Evolutionary conservation across 768 basidiomycete species (phyloP), one percentile per base, ranked within the genome.

Genomic region (Tulasnella sp.): DNA sequence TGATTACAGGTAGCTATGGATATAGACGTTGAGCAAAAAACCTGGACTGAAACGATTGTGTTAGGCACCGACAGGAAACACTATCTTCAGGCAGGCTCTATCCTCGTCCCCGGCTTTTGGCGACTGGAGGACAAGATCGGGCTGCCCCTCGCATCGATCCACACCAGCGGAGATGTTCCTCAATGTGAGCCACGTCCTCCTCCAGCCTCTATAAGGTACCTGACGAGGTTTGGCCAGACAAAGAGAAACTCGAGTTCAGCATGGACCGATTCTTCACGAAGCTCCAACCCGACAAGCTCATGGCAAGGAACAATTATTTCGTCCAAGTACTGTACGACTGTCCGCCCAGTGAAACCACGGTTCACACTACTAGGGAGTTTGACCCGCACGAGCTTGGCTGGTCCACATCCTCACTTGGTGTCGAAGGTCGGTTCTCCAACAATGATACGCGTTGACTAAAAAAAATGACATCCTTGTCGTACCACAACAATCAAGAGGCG

Each of bases 91-190:
- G 84, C 80, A 43, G 87, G 86, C 7, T 81, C 80, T 0, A 81
- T 88, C 64, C 77, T 78, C 61, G 75, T 84, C 17, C 73, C 83
- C 63, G 86, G 87, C 23, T 83, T 80, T 63, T 88, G 87, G 88
- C 77, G 86, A 17, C 75, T 88, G 72, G 68, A 77, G 63, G 86
- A 88, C 70, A 88, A 88, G 72, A 79, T 86, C 56, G 88, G 86
- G 5, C 73, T 82, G 65, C 74, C 81, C 21, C 72, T 88, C 38
- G 82, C 86, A 56, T 81, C 86, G 56, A 87, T 88, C 44, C 86
- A 89, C 70, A 70, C 73, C 56, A 74, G 76, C 26, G 86, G 88
- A 26, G 73, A 82, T 66, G 87, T 88, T 41, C 85, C 86, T 17
- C 80, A 80, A 70, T 87, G 85, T 84, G 69, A 67, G 83, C 65